phyloP scores from a whole-genome alignment of 2,329 filamentous ascomycete genomes.

The Pyrenophora seminiperda region DNA sequence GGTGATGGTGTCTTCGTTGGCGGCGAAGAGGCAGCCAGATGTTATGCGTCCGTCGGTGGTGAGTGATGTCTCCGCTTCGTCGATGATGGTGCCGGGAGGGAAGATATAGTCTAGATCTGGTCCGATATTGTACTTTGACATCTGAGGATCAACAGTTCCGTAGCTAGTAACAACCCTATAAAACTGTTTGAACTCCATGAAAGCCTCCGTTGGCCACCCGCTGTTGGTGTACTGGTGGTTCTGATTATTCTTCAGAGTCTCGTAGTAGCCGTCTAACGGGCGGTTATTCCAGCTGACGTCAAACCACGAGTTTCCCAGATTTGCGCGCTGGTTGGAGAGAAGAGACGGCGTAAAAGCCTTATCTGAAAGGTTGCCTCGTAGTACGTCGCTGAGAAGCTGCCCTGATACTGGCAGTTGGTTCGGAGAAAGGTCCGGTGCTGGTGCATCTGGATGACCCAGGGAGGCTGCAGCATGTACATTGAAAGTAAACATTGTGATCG shows the following conservation, averaged over 20 bases:
- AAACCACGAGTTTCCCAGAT: constrained; percentile 66
- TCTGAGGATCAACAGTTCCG: constrained; percentile 62
- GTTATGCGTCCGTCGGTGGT: constrained; percentile 51
- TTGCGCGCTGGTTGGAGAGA: constrained; percentile 57
- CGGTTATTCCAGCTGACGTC: constrained; percentile 45
- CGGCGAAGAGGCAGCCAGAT: constrained; percentile 61
- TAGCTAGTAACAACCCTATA: constrained; percentile 62
- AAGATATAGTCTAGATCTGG: constrained; percentile 61
- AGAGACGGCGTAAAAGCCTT: constrained; percentile 61
- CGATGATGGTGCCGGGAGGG: constrained; percentile 50
- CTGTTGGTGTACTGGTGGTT: constrained; percentile 56
- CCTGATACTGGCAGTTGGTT: constrained; percentile 52
- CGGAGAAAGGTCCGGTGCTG: constrained; percentile 50
- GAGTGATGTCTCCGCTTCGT: constrained; percentile 37
- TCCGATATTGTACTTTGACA: constrained; percentile 60
- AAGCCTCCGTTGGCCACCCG: constrained; percentile 68
- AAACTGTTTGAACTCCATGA: constrained; percentile 60
- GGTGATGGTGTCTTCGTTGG: constrained; percentile 49
- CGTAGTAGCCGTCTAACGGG: constrained; percentile 61
- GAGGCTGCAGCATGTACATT: constrained; percentile 63
- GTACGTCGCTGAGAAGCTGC: constrained; percentile 54
- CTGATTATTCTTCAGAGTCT: constrained; percentile 43
- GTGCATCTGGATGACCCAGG: constrained; percentile 45
- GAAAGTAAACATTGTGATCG: constrained; percentile 59
- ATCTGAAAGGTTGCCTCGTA: constrained; percentile 55